Base-by-base conservation (phyloP, 75 land plant species). In the Cryptomeria japonica region DNA sequence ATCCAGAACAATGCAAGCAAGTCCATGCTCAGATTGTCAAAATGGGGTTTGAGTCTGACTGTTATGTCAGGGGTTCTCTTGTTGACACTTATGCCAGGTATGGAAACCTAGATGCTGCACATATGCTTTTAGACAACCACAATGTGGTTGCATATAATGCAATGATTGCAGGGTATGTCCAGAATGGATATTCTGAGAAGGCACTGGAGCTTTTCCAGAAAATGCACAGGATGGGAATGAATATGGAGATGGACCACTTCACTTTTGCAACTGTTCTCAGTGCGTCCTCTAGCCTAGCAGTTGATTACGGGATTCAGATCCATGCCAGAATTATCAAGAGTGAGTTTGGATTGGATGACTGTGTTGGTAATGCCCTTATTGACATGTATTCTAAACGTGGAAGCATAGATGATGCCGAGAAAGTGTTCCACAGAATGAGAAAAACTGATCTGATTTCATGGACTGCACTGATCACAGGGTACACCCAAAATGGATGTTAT, bases 61-160 rank as follows among this genome's bases (percentile, higher is more conserved):
- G 84, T 1, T 90, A 84, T 88, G 91, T 94, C 28, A 64, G 84
- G 19, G 89, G 90, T 87, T 86, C 90, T 28, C 84, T 94, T 79
- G 86, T 94, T 46, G 90, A 91, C 58, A 89, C 93, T 88, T 94
- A 94, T 80, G 89, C 91, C 5, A 90, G 90, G 80, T 90, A 92
- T 82, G 88, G 93, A 25, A 89, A 89, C 32, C 68, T 92, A 51
- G 16, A 10, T 72, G 86, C 84, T 73, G 95, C 93, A 18, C 83
- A 58, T 80, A 85, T 25, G 32, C 73, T 89, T 28, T 68, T 94
- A 25, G 88, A 89, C 39, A 32, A 46, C 22, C 86, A 87, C 51
- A 39, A 93, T 80, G 84, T 75, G 25, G 90, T 93, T 41, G 87
- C 75, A 32, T 92, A 87, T 32, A 93, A 92, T 55, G 93, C 91